Evolutionary conservation across 225 moss, liverwort and hornwort genomes (phyloP).

Genomic region (Polytrichum formosum): DNA sequence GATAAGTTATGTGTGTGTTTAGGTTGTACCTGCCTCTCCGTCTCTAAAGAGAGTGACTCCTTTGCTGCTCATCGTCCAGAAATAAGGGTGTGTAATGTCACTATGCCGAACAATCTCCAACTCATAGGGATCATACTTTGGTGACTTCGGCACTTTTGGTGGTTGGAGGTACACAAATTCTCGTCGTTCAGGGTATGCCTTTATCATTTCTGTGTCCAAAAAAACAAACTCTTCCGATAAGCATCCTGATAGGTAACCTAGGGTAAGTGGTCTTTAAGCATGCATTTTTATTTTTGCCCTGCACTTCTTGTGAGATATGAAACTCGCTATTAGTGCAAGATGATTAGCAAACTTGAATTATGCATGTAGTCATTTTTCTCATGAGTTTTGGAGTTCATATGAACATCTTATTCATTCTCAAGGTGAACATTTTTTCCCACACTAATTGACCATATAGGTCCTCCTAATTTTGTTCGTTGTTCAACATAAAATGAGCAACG

Average conservation of each 20-base stretch:
- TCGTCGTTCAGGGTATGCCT: constrained; percentile 47
- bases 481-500: background rate
- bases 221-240: background rate
- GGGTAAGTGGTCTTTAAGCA: no score
- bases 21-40: constrained; percentile 53
- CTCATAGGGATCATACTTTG: constrained; percentile 79
- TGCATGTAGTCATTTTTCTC: no score
- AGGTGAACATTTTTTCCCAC: no score
- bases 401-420: no score
- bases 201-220: constrained; percentile 51
- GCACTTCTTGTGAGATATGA: background rate
- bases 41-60: constrained; percentile 76
- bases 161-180: constrained; percentile 90
- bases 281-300: no score
- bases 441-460: background rate
- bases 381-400: no score
- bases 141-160: constrained; percentile 34
- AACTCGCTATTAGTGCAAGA: no score
- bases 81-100: constrained; percentile 58
- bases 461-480: no score
- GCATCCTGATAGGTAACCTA: no score
- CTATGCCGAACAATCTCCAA: constrained; percentile 80
- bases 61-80: constrained; percentile 77
- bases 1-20: no score
- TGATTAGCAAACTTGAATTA: no score